These are phyloP conservation scores for Backusella westeae DNA, from an alignment of 192 early-diverging fungal genomes.

Conservation along the genomic window DNA sequence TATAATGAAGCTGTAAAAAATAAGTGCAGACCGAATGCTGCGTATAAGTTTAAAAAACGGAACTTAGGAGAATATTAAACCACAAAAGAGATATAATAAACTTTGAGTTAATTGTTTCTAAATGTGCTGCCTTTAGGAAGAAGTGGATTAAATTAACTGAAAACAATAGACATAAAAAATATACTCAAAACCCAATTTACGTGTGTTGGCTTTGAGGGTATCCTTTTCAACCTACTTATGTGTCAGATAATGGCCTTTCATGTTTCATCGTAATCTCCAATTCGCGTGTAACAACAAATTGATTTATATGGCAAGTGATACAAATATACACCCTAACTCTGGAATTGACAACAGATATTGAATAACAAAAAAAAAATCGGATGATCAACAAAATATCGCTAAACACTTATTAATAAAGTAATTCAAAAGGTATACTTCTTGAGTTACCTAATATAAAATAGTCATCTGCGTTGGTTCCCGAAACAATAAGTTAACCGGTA, in stretches of 20 bases:
- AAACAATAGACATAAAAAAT: background rate
- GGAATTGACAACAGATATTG: background rate
- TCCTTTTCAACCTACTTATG: background rate
- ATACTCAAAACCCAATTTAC: background rate
- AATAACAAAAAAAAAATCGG: background rate
- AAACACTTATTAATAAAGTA: background rate
- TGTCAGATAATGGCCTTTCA: background rate
- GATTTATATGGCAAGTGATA: background rate
- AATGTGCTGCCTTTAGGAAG: background rate
- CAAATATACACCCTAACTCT: background rate
- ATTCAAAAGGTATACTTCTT: background rate
- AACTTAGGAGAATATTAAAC: background rate
- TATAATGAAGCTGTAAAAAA: background rate
- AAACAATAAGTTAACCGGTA: background rate
- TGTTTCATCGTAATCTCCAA: too few relatives aligned
- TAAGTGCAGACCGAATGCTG: background rate
- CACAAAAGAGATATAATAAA: too few relatives aligned
- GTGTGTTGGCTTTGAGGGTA: background rate
- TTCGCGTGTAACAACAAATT: background rate
- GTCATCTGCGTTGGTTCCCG: background rate
- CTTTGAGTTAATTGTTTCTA: background rate
- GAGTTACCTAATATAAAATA: background rate
- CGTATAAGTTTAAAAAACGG: background rate
- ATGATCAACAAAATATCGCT: background rate
- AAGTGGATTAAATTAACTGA: background rate